Conservation (phyloP, 306 rosid species). For the Vigna trinervia region DNA sequence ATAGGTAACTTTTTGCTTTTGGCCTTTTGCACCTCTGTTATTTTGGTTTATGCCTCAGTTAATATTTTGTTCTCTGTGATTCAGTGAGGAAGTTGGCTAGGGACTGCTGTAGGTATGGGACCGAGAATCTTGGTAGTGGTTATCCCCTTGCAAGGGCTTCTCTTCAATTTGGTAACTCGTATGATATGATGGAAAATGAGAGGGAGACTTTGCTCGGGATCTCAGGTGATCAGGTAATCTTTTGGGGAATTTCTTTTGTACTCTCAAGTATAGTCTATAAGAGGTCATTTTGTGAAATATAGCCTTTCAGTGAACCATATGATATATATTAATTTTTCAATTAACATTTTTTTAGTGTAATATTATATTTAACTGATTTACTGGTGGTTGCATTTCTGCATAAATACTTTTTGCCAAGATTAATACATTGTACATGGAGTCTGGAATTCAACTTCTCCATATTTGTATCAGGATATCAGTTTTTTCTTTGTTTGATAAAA, state of each 20-base stretch:
- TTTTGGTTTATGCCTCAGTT: constrained; percentile 41
- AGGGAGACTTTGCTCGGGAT: constrained; percentile 67
- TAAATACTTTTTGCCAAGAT: constrained; percentile 7
- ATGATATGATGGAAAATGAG: constrained; percentile 67
- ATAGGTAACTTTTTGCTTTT: constrained; percentile 62
- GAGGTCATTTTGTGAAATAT: constrained; percentile 31
- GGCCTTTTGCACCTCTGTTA: constrained; percentile 33
- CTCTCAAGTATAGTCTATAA: constrained; percentile 21
- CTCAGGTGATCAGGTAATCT: constrained; percentile 77
- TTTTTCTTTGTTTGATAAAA: constrained; percentile 5
- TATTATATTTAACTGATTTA: constrained; percentile 16
- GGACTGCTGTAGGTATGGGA: constrained; percentile 80
- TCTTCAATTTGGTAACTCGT: constrained; percentile 65
- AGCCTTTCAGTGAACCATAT: constrained; percentile 6
- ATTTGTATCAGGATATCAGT: constrained; percentile 3
- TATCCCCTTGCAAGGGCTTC: constrained; percentile 68
- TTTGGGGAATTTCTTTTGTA: constrained; percentile 36
- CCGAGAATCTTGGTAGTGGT: constrained; percentile 56
- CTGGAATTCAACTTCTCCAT: constrained; percentile 9
- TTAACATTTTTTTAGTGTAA: background rate
- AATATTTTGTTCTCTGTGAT: constrained; percentile 38
- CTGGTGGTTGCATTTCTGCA: constrained; percentile 17
- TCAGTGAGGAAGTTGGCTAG: constrained; percentile 80
- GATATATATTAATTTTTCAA: constrained; percentile 6
- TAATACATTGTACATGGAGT: constrained; percentile 2